Evolutionary conservation across 108 stramenopile species (phyloP), one percentile per base, ranked within the genome.

Genomic region (Nitzschia inconspicua): DNA sequence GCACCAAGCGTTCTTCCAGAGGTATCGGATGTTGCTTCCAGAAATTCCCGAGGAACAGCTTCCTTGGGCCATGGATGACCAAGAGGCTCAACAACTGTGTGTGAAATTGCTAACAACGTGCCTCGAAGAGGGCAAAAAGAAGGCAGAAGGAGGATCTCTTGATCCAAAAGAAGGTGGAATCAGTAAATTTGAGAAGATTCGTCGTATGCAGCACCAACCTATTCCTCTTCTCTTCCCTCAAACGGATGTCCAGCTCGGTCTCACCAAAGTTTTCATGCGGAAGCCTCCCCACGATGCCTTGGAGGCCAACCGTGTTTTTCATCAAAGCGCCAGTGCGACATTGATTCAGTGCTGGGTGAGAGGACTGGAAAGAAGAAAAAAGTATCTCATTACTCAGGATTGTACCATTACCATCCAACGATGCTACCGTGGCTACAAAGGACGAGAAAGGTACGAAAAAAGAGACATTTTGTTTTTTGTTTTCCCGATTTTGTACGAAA

Each of bases 241-340:
- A 36, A 67, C 79, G 3, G 94, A 91, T 76, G 91, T 91, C 22
- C 94, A 95, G 70, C 79, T 96, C 42, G 96, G 96, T 60, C 47
- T 73, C 44, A 90, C 92, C 20, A 96, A 96, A 65, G 82, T 97
- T 1, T 97, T 95, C 73, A 88, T 97, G 87, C 79, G 94, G 41
- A 93, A 95, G 75, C 88, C 87, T 6, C 89, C 93, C 4, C 94
- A 93, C 55, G 96, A 97, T 75, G 78, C 68, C 6, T 75, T 97
- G 30, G 96, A 97, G 71, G 84, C 80, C 4, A 79, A 85, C 60
- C 85, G 93, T 25, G 77, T 85, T 2, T 83, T 83, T 61, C 83
- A 86, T 34, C 88, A 93, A 52, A 72, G 70, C 47, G 82, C 83
- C 18, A 71, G 85, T 37, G 84, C 79, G 22, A 83, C 79, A 6